These are phyloP conservation scores for Stagonosporopsis rhizophila DNA, from an alignment of 2,329 filamentous ascomycete genomes.

Conservation along the genomic window DNA sequence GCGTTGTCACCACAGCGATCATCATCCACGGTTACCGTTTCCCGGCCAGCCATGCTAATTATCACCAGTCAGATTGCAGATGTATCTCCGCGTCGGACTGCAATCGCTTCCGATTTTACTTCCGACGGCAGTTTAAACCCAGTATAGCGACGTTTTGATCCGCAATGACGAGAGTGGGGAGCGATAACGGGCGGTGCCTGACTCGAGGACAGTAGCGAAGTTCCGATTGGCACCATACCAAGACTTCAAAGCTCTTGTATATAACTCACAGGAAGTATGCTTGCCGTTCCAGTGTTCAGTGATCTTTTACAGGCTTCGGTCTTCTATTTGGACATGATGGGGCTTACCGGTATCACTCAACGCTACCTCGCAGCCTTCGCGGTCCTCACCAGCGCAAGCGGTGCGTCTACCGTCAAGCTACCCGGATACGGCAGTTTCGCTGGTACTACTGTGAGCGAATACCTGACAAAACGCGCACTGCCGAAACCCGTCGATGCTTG, in stretches of 20 bases:
- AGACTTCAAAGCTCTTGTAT: slow-evolving; percentile 2
- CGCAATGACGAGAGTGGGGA: slow-evolving; percentile 19
- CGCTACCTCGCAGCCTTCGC: slow-evolving; percentile 15
- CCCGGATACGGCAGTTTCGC: slow-evolving; percentile 50
- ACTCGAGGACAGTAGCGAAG: background rate
- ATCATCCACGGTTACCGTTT: background rate
- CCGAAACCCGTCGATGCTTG: slow-evolving; percentile 53
- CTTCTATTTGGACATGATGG: slow-evolving; percentile 9
- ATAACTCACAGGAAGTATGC: slow-evolving; percentile 5
- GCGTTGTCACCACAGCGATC: background rate
- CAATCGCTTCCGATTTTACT: slow-evolving; percentile 16
- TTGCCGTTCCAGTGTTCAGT: background rate
- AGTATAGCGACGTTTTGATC: slow-evolving; percentile 9
- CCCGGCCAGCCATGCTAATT: background rate
- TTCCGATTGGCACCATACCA: slow-evolving; percentile 4
- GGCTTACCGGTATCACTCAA: slow-evolving; percentile 4
- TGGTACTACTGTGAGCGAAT: slow-evolving; percentile 47
- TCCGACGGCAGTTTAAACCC: slow-evolving; percentile 9
- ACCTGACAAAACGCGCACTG: slow-evolving; percentile 46
- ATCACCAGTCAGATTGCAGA: background rate
- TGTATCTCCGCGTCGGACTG: background rate
- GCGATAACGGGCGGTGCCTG: slow-evolving; percentile 16
- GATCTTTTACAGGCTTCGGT: background rate
- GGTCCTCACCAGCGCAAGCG: slow-evolving; percentile 1
- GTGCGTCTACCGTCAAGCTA: slow-evolving; percentile 30